These are phyloP conservation scores for Colletotrichum sp. DNA, from an alignment of 2,329 filamentous ascomycete genomes.

Conservation along the genomic window DNA sequence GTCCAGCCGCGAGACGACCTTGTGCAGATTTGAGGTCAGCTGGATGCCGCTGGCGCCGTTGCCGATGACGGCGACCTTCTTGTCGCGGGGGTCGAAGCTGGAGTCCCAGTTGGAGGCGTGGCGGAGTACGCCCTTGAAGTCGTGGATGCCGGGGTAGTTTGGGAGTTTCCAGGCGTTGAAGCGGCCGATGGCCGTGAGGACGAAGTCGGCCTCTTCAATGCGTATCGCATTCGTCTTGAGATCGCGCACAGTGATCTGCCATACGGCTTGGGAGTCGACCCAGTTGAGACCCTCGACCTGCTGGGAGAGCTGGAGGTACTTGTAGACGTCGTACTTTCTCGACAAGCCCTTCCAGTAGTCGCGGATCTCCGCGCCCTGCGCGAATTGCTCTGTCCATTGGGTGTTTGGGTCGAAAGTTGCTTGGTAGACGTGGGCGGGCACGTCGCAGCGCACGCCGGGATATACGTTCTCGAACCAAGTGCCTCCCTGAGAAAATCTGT, in stretches of 20 bases:
- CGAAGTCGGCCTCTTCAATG: conserved; percentile 59
- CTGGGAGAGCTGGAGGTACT: conserved; percentile 58
- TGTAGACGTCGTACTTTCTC: conserved; percentile 67
- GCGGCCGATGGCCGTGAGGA: conserved; percentile 67
- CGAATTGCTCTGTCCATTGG: conserved; percentile 72
- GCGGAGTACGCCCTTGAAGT: conserved; percentile 60
- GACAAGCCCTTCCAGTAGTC: conserved; percentile 70
- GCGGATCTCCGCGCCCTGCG: conserved; percentile 69
- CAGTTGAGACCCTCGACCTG: conserved; percentile 62
- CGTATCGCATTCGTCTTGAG: conserved; percentile 39
- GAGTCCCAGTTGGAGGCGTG: conserved; percentile 68
- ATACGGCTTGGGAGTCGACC: conserved; percentile 54
- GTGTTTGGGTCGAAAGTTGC: conserved; percentile 70
- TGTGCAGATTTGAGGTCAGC: conserved; percentile 57
- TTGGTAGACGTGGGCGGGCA: conserved; percentile 74
- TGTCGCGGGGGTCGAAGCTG: conserved; percentile 50
- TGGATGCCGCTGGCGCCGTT: conserved; percentile 68
- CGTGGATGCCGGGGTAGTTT: conserved; percentile 60
- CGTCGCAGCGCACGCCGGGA: conserved; percentile 69
- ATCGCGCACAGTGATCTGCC: conserved; percentile 56
- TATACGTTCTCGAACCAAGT: conserved; percentile 64
- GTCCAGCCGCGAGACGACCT: conserved; percentile 55
- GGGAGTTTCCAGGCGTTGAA: conserved; percentile 72
- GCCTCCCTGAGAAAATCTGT: conserved; percentile 40
- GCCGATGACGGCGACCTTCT: conserved; percentile 65